Evolutionary conservation across 176 grass and related monocot species (phyloP).

Genomic region (Pontederia paniculata): DNA sequence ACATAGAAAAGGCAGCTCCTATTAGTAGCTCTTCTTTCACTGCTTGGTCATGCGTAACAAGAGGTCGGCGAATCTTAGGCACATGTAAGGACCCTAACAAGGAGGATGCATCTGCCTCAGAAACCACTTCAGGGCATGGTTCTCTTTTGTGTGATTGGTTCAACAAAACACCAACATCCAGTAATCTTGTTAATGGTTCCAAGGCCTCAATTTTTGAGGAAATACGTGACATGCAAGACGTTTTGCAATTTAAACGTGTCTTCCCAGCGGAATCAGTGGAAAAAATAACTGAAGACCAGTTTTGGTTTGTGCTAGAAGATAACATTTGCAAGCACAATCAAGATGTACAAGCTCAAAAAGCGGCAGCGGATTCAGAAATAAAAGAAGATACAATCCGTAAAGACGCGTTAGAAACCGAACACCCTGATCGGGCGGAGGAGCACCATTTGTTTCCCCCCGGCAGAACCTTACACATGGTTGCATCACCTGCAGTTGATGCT

Average conservation of each 20-base stretch:
- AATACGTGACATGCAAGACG: neutral
- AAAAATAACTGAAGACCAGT: conserved; percentile 16
- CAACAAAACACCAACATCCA: neutral
- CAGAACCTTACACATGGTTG: conserved; percentile 92
- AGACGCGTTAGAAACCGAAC: conserved; percentile 20
- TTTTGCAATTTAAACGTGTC: neutral
- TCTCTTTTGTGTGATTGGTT: neutral
- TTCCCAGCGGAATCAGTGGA: neutral
- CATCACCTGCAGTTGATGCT: conserved; percentile 25
- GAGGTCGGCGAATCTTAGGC: conserved; percentile 6
- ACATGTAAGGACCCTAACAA: conserved; percentile 17
- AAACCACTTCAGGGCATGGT: neutral
- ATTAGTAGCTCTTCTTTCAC: conserved; percentile 26
- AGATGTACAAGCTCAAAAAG: conserved; percentile 10
- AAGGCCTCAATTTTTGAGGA: neutral
- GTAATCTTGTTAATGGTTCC: neutral
- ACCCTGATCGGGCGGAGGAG: conserved; percentile 17
- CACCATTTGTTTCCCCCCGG: conserved; percentile 75
- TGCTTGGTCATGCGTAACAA: conserved; percentile 41
- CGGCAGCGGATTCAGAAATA: neutral
- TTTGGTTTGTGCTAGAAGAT: conserved; percentile 22
- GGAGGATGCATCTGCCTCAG: neutral
- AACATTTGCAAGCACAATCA: conserved; percentile 4
- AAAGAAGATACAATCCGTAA: conserved; percentile 2
- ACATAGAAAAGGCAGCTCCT: neutral